These are phyloP conservation scores for Metschnikowia henanensis DNA, from an alignment of 805 yeast genomes.

Conservation along the genomic window DNA sequence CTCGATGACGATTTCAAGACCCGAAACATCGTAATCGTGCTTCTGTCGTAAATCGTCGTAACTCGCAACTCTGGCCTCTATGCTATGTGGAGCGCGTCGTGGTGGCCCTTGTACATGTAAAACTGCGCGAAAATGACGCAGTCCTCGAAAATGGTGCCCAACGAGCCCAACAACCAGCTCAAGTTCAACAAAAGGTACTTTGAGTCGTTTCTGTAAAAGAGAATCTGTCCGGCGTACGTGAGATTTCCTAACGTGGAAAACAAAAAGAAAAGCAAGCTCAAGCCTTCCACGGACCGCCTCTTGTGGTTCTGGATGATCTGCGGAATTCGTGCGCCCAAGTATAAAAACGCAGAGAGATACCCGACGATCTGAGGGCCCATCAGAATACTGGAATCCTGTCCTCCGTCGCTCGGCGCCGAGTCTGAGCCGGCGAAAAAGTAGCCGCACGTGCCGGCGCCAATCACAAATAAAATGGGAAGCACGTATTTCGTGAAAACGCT, in stretches of 20 bases:
- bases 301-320: constrained; percentile 80
- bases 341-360: constrained; percentile 64
- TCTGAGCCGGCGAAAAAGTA: constrained; percentile 48
- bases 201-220: constrained; percentile 61
- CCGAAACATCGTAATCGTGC: no score
- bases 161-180: constrained; percentile 77
- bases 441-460: constrained; percentile 62
- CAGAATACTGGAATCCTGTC: constrained; percentile 27
- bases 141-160: constrained; percentile 78
- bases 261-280: constrained; percentile 77
- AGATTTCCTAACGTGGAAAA: constrained; percentile 74
- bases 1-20: no score
- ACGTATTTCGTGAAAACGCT: constrained; percentile 50
- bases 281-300: constrained; percentile 81
- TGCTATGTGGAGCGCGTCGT: constrained; percentile 6
- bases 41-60: no score
- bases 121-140: constrained; percentile 65
- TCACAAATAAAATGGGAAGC: constrained; percentile 60
- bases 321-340: constrained; percentile 71
- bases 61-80: no score
- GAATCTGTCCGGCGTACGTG: constrained; percentile 72
- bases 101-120: constrained; percentile 50
- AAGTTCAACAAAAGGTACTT: constrained; percentile 60
- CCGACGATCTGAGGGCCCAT: constrained; percentile 69
- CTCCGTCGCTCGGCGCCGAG: constrained; percentile 14